Conservation (phyloP, 108 stramenopile genomes). For the Fistulifera pelliculosa region DNA sequence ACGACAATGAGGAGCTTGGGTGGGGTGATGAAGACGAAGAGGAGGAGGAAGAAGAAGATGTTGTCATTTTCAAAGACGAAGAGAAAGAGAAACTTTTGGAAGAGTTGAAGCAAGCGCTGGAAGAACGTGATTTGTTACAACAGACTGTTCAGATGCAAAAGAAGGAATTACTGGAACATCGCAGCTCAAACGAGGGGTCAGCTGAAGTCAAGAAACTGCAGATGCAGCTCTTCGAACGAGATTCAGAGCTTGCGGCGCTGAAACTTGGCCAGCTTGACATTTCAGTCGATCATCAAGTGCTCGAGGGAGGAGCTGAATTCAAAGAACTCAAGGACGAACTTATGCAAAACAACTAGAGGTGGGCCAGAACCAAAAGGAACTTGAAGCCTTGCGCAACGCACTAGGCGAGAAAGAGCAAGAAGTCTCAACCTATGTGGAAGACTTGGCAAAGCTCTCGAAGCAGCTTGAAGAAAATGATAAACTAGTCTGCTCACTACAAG, state of each 20-base stretch:
- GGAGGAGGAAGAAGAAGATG: constrained; percentile 15
- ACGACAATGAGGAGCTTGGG: constrained; percentile 18
- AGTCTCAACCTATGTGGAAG: not conserved
- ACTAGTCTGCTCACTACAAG: too few relatives aligned
- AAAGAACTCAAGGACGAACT: constrained; percentile 5
- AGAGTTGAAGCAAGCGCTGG: constrained; percentile 28
- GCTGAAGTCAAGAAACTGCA: constrained; percentile 18
- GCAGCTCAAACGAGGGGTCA: not conserved
- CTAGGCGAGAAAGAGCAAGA: not conserved
- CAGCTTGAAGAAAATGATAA: not conserved
- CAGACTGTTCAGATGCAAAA: constrained; percentile 43
- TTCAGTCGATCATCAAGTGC: not conserved
- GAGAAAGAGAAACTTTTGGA: constrained; percentile 35
- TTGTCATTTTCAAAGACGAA: constrained; percentile 39
- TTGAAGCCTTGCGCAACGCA: not conserved
- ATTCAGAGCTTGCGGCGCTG: constrained; percentile 50
- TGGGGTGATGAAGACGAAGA: constrained; percentile 32
- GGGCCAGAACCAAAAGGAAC: not conserved
- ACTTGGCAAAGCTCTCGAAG: not conserved
- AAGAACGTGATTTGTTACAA: constrained; percentile 39
- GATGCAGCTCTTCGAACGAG: constrained; percentile 47
- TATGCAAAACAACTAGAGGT: not conserved
- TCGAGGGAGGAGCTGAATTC: not conserved
- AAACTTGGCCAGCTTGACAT: constrained; percentile 26
- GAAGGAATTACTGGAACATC: constrained; percentile 23